Evolutionary conservation across 805 yeast genomes (phyloP), one percentile per base, ranked within the genome.

Genomic region (Schwanniomyces pseudopolymorphus): DNA sequence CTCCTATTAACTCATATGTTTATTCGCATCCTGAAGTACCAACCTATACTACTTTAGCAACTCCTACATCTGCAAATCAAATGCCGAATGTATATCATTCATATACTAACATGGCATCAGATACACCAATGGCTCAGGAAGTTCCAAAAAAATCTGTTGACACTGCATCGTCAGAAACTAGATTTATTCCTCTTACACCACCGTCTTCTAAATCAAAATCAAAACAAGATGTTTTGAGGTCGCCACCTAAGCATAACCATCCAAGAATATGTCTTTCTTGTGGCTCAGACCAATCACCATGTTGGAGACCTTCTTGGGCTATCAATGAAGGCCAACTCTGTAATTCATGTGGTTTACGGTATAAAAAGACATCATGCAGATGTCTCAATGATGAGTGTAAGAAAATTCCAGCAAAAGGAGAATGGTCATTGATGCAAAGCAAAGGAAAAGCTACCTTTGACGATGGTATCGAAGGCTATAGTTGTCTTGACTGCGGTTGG

Each of bases 231-330:
- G 48, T 60, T 44, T 48, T 64, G 45, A 66, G 60, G 52, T 63
- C 72, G 7, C 71, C 75, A 3, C 63, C 71, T 19, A 57, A 57
- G 41, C 37, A 57, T 38, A 58, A 56, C 31, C 52, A 59, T 27
- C 63, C 68, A 10, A 77, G 96, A 54, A 79, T 78, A 44, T 92
- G 99, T 62, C 83, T 92, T 24, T 89, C 97, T 5, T 92, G 99
- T 68, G 89, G 90, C 5, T 82, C 94, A 1, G 85, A 84, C 46
- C 94, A 87, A 56, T 87, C 96, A 5, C 99, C 99, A 4, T 92
- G 99, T 67, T 92, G 99, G 99, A 80, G 99, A 61, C 99, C 99
- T 1, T 86, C 96, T 4, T 92, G 99, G 99, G 84, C 92, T 3
- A 75, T 83, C 22, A 74, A 83, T 53, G 89, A 87, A 51, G 98